Evolutionary conservation across 1,139 yeast species (phyloP), one percentile per base, ranked within the genome.

Genomic region (Candida anutae): DNA sequence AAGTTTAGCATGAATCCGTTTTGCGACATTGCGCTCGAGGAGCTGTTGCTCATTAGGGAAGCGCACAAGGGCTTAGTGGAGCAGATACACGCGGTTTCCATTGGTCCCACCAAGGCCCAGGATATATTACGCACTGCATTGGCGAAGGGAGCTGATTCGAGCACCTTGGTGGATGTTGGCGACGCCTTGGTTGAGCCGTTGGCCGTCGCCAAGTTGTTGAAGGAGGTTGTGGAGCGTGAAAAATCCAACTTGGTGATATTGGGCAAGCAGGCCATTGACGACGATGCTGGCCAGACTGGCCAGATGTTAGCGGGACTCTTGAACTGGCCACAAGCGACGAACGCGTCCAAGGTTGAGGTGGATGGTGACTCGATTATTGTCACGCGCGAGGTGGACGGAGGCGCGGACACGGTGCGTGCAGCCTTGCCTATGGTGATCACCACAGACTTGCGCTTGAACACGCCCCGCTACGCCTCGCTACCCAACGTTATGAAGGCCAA

Each of bases 401-500:
- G 98, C 46, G 76, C 83, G 27, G 95, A 87, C 53, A 77, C 85
- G 11, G 67, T 90, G 33, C 68, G 71, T 30, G 85, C 95, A 21
- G 62, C 73, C 39, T 68, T 88, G 37, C 98, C 98, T 25, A 52
- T 88, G 64, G 71, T 90, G 34, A 74, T 90, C 45, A 87, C 97
- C 26, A 81, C 97, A 2, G 98, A 90, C 55, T 69, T 90, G 45
- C 80, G 98, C 56, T 72, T 90, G 46, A 90, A 90, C 53, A 93
- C 77, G 49, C 98, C 98, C 30, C 76, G 96, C 44, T 90, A 85
- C 50, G 95, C 94, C 13, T 77, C 94, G 8, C 69, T 90, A 48
- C 96, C 95, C 33, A 90, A 88, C 53, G 74, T 87, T 59, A 90
- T 90, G 98, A 90, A 90, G 67, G 98, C 97, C 31, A 90, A 90